Evolutionary conservation across 2,329 filamentous ascomycete species (phyloP).

Genomic region (Coniochaeta sp.): DNA sequence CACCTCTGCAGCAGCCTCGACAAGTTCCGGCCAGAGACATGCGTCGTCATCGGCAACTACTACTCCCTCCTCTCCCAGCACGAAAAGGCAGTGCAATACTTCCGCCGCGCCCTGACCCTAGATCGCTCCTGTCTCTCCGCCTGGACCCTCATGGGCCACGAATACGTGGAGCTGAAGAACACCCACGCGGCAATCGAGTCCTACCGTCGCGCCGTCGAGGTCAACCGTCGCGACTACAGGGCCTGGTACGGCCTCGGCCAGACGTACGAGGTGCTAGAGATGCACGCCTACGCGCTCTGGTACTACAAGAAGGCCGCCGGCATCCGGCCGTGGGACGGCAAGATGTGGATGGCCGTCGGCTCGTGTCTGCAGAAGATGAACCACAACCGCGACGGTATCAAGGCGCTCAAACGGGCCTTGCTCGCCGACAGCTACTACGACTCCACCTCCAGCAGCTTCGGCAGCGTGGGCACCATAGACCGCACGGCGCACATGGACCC

Average conservation of each 20-base stretch:
- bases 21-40: slow-evolving; percentile 94
- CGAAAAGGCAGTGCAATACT: slow-evolving; percentile 97
- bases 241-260: slow-evolving; percentile 97
- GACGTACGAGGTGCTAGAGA: slow-evolving; percentile 95
- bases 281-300: slow-evolving; percentile 95
- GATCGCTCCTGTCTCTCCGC: slow-evolving; percentile 88
- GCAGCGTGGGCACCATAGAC: slow-evolving; percentile 39
- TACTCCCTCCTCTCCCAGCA: slow-evolving; percentile 92
- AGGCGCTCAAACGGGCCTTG: slow-evolving; percentile 86
- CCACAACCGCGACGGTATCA: slow-evolving; percentile 82
- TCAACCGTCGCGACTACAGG: slow-evolving; percentile 91
- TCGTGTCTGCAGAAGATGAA: slow-evolving; percentile 88
- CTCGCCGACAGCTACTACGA: slow-evolving; percentile 85
- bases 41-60: slow-evolving; percentile 95
- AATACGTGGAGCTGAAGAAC: slow-evolving; percentile 98
- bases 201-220: slow-evolving; percentile 89
- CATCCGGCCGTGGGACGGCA: slow-evolving; percentile 89
- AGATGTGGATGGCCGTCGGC: slow-evolving; percentile 98
- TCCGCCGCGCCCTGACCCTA: slow-evolving; percentile 82
- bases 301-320: slow-evolving; percentile 96
- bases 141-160: slow-evolving; percentile 98
- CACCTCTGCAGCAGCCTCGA: slow-evolving; percentile 87
- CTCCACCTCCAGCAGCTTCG: slow-evolving; percentile 44
- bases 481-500: slow-evolving; percentile 67
- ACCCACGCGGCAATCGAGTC: slow-evolving; percentile 97